A percentile compares a stretch with the other conserved stretches of the same genome.
Conservation (phyloP, 1,284 basidiomycete species). For the Leccinum pachyderme region DNA sequence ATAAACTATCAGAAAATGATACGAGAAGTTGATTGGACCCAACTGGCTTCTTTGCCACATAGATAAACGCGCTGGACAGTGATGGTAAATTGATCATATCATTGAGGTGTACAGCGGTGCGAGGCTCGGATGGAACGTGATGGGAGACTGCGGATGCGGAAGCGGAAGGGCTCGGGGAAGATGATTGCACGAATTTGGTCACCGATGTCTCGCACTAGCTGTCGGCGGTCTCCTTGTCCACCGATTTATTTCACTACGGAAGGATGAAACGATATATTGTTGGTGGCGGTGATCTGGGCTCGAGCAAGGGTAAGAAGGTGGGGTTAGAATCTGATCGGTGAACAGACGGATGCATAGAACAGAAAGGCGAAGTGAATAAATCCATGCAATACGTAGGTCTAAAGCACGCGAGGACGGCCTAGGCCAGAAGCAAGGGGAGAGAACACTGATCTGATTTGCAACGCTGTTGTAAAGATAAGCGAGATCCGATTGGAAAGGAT, state of each 20-base stretch:
- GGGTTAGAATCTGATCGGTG: background rate
- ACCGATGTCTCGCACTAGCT: constrained; percentile 3
- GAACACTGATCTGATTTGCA: constrained; percentile 5
- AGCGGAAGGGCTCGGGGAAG: constrained; percentile 4
- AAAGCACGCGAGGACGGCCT: background rate
- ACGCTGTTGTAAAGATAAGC: constrained; percentile 2
- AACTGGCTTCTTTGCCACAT: background rate
- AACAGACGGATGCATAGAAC: background rate
- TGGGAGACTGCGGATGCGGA: constrained; percentile 4
- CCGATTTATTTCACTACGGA: background rate
- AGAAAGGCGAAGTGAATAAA: background rate
- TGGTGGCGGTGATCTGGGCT: background rate
- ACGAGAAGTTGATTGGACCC: background rate
- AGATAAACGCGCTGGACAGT: background rate
- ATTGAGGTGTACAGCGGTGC: background rate
- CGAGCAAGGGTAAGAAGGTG: background rate
- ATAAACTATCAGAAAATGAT: background rate
- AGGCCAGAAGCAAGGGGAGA: background rate
- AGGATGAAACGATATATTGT: background rate
- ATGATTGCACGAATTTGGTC: background rate
- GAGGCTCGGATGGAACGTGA: background rate
- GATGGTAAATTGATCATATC: background rate
- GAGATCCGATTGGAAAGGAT: constrained; percentile 1
- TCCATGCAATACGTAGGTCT: constrained; percentile 1
- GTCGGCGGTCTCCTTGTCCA: background rate